phyloP scores from a whole-genome alignment of 75 land plant species.

The Cryptomeria japonica region DNA sequence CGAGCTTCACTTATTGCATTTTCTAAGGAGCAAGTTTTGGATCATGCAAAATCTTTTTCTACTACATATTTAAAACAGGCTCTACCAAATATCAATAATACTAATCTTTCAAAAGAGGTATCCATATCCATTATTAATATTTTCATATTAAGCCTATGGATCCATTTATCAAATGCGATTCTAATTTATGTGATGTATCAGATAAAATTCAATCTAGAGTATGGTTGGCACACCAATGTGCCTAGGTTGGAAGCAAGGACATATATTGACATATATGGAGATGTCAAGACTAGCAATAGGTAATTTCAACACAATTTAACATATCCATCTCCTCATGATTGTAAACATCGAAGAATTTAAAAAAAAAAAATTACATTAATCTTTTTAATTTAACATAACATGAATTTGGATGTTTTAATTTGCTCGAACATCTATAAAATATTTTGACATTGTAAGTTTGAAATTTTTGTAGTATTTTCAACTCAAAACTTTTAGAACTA shows the following conservation, averaged over 20 bases:
- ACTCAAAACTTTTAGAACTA: background rate
- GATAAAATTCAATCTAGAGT: background rate
- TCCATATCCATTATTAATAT: too few species aligned
- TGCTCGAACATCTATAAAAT: background rate
- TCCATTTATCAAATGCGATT: too few species aligned
- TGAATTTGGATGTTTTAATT: too few species aligned
- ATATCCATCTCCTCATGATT: too few species aligned
- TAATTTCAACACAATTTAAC: too few species aligned
- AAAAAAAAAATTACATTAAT: too few species aligned
- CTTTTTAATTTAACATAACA: too few species aligned
- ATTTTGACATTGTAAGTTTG: background rate
- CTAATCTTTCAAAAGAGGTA: conserved; percentile 3
- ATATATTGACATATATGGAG: background rate
- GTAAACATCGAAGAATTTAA: too few species aligned
- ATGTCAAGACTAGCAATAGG: background rate
- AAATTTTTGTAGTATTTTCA: background rate
- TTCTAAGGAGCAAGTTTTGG: conserved; percentile 20
- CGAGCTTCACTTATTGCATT: conserved; percentile 26
- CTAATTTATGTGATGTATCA: background rate
- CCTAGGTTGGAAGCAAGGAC: conserved; percentile 17
- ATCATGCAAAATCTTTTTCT: conserved; percentile 24
- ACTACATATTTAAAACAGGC: background rate
- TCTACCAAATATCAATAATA: background rate
- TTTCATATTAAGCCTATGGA: too few species aligned
- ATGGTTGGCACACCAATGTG: background rate